phyloP scores from a whole-genome alignment of 345 rosid genomes.

The Viola odorata region DNA sequence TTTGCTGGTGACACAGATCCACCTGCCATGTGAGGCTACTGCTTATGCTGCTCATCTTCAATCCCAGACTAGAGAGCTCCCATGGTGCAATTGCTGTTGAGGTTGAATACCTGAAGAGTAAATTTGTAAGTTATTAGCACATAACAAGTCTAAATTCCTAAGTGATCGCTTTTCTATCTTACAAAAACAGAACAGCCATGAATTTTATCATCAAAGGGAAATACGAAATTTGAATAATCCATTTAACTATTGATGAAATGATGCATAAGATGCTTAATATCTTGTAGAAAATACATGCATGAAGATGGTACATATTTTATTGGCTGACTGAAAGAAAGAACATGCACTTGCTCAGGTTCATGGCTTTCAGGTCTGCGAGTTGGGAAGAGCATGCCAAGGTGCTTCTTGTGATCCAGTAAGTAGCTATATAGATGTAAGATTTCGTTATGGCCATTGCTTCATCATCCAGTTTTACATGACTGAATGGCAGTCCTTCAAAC shows the following conservation, averaged over 20 bases:
- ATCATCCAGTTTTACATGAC: slow-evolving; percentile 32
- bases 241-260: neutral
- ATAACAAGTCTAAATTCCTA: neutral
- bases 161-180: neutral
- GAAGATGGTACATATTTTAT: slow-evolving; percentile 8
- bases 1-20: slow-evolving; percentile 45
- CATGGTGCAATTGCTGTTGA: slow-evolving; percentile 43
- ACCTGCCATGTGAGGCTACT: slow-evolving; percentile 44
- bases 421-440: slow-evolving; percentile 45
- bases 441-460: slow-evolving; percentile 36
- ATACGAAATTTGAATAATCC: neutral
- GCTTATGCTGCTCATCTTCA: slow-evolving; percentile 38
- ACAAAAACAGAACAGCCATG: neutral
- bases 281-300: neutral
- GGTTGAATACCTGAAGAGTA: slow-evolving; percentile 32
- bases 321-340: slow-evolving; percentile 30
- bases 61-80: slow-evolving; percentile 56
- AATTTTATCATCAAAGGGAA: neutral
- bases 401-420: slow-evolving; percentile 61
- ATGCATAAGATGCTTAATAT: neutral
- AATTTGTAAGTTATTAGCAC: neutral
- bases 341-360: slow-evolving; percentile 57
- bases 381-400: slow-evolving; percentile 51
- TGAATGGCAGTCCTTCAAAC: slow-evolving; percentile 47
- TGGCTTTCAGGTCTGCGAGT: slow-evolving; percentile 37